phyloP scores from a whole-genome alignment of 345 rosid genomes.

The Nephelium lappaceum region DNA sequence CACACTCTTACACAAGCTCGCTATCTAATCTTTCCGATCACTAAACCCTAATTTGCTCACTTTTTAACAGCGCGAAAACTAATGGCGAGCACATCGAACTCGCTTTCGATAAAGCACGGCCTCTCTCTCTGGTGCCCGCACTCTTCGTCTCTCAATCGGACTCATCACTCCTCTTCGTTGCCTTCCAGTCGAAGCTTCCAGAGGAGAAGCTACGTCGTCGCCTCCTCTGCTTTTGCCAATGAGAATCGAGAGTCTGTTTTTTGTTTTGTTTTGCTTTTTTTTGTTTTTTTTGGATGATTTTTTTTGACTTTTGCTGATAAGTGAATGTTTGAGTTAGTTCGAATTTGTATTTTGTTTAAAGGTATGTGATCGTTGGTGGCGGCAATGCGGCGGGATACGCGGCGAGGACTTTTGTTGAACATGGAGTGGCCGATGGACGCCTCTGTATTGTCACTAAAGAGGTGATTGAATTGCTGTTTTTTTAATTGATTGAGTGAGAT shows the following conservation, averaged over 20 bases:
- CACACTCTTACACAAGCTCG: constrained; percentile 18
- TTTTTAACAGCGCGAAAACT: constrained; percentile 47
- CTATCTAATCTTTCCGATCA: constrained; percentile 17
- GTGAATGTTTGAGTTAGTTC: constrained; percentile 7
- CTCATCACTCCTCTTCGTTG: constrained; percentile 39
- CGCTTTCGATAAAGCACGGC: constrained; percentile 58
- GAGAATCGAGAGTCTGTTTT: constrained; percentile 80
- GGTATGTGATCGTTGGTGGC: constrained; percentile 91
- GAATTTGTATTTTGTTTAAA: constrained; percentile 12
- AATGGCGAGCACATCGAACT: constrained; percentile 61
- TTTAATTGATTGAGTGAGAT: neutral
- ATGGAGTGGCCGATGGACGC: constrained; percentile 90
- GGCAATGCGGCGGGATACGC: constrained; percentile 99
- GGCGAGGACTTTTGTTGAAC: constrained; percentile 90
- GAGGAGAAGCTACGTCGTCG: constrained; percentile 53
- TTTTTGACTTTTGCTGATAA: neutral
- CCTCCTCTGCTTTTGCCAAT: constrained; percentile 66
- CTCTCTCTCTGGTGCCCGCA: constrained; percentile 58
- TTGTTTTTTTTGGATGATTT: neutral
- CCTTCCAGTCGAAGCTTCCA: constrained; percentile 35
- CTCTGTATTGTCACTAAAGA: constrained; percentile 92
- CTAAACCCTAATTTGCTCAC: constrained; percentile 26
- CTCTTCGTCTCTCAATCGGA: constrained; percentile 51
- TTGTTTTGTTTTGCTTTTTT: too few relatives aligned
- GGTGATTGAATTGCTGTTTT: constrained; percentile 37